phyloP scores from a whole-genome alignment of 2,329 filamentous ascomycete species.

The Epichloe sp. region DNA sequence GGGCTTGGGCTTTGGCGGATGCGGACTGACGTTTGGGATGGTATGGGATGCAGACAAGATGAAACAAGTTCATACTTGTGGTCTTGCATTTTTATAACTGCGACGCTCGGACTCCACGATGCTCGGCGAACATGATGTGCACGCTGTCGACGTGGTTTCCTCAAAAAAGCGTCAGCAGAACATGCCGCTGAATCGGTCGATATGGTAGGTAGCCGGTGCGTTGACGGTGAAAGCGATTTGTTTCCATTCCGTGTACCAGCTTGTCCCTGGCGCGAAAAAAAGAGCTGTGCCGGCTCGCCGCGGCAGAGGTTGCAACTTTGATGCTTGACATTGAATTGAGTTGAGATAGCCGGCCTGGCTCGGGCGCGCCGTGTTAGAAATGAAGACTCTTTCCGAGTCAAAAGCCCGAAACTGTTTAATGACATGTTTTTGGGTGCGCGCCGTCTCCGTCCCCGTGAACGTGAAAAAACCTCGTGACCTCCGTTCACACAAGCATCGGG shows the following conservation, averaged over 20 bases:
- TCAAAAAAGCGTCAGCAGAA: not conserved
- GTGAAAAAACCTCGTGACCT: not conserved
- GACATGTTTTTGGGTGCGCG: not conserved
- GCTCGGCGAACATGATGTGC: not conserved
- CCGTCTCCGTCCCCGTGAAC: not conserved
- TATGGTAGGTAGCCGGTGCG: not conserved
- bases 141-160: not conserved
- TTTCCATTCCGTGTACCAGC: not conserved
- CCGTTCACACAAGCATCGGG: not conserved
- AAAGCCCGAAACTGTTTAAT: not conserved
- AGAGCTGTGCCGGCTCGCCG: not conserved
- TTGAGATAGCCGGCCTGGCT: not conserved
- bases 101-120: not conserved
- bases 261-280: not conserved
- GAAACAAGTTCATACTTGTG: not conserved
- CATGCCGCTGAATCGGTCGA: not conserved
- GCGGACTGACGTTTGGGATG: not conserved
- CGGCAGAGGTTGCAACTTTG: not conserved
- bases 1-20: not conserved
- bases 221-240: not conserved
- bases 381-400: not conserved
- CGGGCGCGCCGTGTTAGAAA: not conserved
- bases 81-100: not conserved
- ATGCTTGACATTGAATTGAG: not conserved
- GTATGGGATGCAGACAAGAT: not conserved